These are phyloP conservation scores for Tolypocladium nubicola DNA, from an alignment of 2,329 filamentous ascomycete genomes.

Conservation along the genomic window DNA sequence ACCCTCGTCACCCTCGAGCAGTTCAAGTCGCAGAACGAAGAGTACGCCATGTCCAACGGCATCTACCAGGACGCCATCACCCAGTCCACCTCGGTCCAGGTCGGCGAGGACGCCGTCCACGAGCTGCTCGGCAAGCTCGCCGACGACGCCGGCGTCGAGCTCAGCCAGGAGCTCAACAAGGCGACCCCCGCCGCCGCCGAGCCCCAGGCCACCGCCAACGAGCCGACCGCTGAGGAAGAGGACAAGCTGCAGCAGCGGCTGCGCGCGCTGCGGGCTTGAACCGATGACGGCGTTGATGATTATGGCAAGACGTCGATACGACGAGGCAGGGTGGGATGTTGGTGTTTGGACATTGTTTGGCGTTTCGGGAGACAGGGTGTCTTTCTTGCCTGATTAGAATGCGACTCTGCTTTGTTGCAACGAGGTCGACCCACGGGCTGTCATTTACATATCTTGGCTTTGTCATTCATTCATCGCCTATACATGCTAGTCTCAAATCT, in stretches of 20 bases:
- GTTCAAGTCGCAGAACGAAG: constrained; percentile 52
- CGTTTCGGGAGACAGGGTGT: constrained; percentile 1
- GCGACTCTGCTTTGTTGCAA: not conserved
- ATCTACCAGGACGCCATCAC: constrained; percentile 83
- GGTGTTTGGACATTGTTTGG: constrained; percentile 4
- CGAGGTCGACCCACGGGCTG: not conserved
- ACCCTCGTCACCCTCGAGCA: constrained; percentile 51
- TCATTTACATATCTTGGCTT: not conserved
- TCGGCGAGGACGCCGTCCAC: constrained; percentile 78
- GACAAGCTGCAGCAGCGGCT: constrained; percentile 58
- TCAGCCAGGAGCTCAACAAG: constrained; percentile 61
- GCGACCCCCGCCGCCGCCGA: constrained; percentile 47
- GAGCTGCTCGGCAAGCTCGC: constrained; percentile 75
- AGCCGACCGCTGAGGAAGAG: constrained; percentile 68
- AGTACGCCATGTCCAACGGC: constrained; percentile 53
- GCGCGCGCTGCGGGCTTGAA: constrained; percentile 40
- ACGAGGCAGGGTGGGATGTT: constrained; percentile 3
- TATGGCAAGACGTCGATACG: not conserved
- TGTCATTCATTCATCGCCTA: not conserved
- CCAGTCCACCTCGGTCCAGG: constrained; percentile 60
- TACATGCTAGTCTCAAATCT: not conserved
- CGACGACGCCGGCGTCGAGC: constrained; percentile 77
- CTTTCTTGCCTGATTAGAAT: not conserved
- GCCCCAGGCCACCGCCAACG: constrained; percentile 45
- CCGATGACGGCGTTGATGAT: constrained; percentile 1